Base-by-base conservation (phyloP, 2,329 filamentous ascomycete genomes). In the Fusarium denticulatum region DNA sequence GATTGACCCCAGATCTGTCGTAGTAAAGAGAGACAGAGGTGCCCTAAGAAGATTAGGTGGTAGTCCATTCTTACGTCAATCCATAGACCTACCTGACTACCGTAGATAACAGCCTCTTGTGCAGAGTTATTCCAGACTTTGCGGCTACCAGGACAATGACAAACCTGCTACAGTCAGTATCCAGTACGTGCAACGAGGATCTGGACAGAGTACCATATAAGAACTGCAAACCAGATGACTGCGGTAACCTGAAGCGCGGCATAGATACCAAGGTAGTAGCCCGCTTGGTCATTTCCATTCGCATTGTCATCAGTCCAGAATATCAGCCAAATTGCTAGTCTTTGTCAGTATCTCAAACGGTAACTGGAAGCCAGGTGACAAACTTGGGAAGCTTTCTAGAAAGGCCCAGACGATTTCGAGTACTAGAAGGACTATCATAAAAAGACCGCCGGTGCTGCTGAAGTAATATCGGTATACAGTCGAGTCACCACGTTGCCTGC, bases 11-110 rank as follows among this genome's bases (percentile, higher is more conserved):
- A 77, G 79, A 22, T 86, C 83, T 0, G 82, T 84, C 7, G 67
- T 75, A 1, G 82, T 83, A 59, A 86, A 85, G 28, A 82, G 84
- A 5, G 78, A 79, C 4, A 86, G 72, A 0, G 83, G 81, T 6
- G 85, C 85, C 32, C 82, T 85, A 64, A 0, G 0, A 32, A 26
- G 3, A 22, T 72, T 18, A 74, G 22, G 9, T 15, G 18, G 4
- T 83, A 9, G 24, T 18, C 22, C 9, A 13, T 15, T 13, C 13
- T 0, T 6, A 4, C 6, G 11, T 18, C 2, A 14, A 34, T 5
- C 4, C 7, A 14, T 14, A 13, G 2, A 22, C 47, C 20, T 45
- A 68, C 75, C 34, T 71, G n/a, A 78, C 72, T 14, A 78, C 74
- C 4, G 79, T 65, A 9, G 49, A 47, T 79, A 76, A 15, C 18